Evolutionary conservation across 345 rosid genomes (phyloP).

Genomic region (Citrus unshiu): DNA sequence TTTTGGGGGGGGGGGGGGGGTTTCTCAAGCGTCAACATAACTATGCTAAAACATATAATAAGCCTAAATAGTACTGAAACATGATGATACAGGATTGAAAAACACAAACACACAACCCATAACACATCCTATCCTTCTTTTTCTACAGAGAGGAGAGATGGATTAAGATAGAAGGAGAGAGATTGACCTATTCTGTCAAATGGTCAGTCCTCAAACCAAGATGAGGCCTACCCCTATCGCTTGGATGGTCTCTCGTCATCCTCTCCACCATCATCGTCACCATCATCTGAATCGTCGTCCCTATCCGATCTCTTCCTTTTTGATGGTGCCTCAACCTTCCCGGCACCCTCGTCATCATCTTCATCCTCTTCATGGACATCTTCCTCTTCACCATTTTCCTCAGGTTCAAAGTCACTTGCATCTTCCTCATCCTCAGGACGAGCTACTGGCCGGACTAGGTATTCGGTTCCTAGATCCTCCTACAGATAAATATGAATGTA

Average conservation of each 20-base stretch:
- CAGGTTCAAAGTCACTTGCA: conserved; percentile 83
- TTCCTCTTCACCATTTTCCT: conserved; percentile 70
- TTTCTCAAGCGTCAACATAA: neutral
- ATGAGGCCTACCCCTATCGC: conserved; percentile 49
- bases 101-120: conserved; percentile 17
- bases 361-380: conserved; percentile 46
- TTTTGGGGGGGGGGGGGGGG: too few relatives aligned
- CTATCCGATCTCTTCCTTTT: conserved; percentile 63
- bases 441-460: conserved; percentile 74
- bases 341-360: conserved; percentile 29
- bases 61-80: conserved; percentile 18
- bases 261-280: conserved; percentile 57
- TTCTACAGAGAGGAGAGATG: conserved; percentile 24
- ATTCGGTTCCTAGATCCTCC: conserved; percentile 86
- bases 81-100: conserved; percentile 25
- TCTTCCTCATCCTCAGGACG: conserved; percentile 87
- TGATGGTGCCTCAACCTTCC: conserved; percentile 61
- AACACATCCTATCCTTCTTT: conserved; percentile 26
- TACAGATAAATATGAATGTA: neutral
- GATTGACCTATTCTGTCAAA: conserved; percentile 40
- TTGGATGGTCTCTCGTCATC: conserved; percentile 87
- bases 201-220: conserved; percentile 28
- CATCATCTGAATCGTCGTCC: conserved; percentile 43
- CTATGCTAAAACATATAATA: conserved; percentile 3
- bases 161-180: conserved; percentile 25